A percentile compares a stretch with the other conserved stretches of the same genome.
Conservation (phyloP, 257 asterid species). For the Solanum microdontum region DNA sequence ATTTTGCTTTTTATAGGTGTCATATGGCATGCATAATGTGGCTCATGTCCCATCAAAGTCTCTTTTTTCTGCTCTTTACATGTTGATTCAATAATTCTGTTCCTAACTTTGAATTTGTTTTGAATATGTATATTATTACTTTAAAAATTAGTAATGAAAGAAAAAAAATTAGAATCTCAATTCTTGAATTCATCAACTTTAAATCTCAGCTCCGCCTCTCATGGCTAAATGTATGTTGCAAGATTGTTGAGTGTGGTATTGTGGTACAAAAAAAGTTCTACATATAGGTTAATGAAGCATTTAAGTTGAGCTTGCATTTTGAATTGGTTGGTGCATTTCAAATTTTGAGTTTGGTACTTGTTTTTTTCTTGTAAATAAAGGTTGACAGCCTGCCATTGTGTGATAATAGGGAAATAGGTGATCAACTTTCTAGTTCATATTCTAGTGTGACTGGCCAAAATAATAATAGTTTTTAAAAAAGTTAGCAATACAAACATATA, state of each 20-base stretch:
- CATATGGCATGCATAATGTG: neutral
- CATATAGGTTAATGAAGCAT: too few relatives aligned
- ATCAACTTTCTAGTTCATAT: neutral
- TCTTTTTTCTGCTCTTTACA: neutral
- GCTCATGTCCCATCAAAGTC: neutral
- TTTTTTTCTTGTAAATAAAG: neutral
- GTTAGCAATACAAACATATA: too few relatives aligned
- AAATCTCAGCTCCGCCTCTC: neutral
- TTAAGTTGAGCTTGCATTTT: too few relatives aligned
- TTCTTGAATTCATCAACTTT: neutral
- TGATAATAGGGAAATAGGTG: neutral
- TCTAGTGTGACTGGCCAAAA: too few relatives aligned
- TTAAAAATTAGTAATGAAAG: too few relatives aligned
- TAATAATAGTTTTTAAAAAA: too few relatives aligned
- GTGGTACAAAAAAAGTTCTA: neutral
- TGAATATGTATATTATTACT: neutral
- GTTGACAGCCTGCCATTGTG: too few relatives aligned
- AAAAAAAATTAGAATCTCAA: too few relatives aligned
- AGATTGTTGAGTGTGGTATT: neutral
- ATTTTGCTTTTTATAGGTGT: neutral
- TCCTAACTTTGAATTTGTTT: neutral
- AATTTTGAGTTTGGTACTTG: too few relatives aligned
- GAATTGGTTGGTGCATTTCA: too few relatives aligned
- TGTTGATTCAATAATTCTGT: neutral
- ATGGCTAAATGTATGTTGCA: neutral